phyloP scores from a whole-genome alignment of 2,329 filamentous ascomycete genomes.

The Penicillium sp. region DNA sequence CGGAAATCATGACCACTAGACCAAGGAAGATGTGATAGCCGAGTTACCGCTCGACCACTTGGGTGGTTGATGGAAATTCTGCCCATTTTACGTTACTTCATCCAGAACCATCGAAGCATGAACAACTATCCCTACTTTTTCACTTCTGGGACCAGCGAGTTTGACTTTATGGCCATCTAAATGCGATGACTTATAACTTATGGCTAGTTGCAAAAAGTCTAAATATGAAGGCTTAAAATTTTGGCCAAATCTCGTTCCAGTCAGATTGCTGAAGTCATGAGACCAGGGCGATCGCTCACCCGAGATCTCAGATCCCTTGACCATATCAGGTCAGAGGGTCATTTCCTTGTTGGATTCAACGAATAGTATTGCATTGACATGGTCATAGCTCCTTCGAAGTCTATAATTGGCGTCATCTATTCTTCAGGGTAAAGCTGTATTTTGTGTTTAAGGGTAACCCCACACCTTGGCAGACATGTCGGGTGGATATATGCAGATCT shows the following conservation, averaged over 20 bases:
- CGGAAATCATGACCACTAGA: conserved; percentile 42
- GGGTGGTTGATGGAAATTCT: conserved; percentile 15
- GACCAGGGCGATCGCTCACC: not conserved
- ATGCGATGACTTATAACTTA: not conserved
- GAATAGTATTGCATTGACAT: not conserved
- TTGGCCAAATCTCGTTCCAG: not conserved
- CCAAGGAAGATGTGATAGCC: conserved; percentile 27
- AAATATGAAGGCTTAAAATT: not conserved
- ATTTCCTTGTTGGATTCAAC: not conserved
- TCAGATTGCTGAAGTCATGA: not conserved
- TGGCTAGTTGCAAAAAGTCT: not conserved
- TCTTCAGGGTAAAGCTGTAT: not conserved
- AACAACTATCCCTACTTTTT: not conserved
- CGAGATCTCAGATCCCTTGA: not conserved
- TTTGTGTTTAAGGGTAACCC: not conserved
- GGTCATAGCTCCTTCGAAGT: not conserved
- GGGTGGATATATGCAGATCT: not conserved
- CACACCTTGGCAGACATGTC: not conserved
- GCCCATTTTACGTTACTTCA: not conserved
- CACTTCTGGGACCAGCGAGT: not conserved
- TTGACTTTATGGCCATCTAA: not conserved
- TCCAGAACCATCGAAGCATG: not conserved
- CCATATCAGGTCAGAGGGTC: not conserved
- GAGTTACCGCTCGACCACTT: conserved; percentile 28
- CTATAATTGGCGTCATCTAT: not conserved